Conservation (phyloP, 1,284 basidiomycete genomes). For the Sporisorium iseilematis-ciliati region DNA sequence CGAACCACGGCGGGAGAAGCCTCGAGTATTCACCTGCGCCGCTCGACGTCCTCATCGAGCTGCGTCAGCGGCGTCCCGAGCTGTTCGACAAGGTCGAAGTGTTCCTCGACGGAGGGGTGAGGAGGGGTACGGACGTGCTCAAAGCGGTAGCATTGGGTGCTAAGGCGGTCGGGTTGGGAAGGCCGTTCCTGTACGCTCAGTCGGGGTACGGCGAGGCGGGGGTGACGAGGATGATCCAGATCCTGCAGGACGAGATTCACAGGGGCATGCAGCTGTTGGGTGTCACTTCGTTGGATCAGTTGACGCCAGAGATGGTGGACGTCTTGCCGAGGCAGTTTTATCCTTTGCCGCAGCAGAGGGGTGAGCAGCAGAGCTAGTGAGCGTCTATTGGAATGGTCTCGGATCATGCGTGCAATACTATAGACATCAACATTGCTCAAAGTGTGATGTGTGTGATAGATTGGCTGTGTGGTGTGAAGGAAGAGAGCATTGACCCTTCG, state of each 20-base stretch:
- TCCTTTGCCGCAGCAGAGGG: constrained; percentile 16
- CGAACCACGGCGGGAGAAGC: constrained; percentile 72
- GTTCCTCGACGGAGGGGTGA: constrained; percentile 88
- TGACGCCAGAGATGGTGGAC: constrained; percentile 82
- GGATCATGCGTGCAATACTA: too few relatives aligned
- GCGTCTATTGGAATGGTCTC: too few relatives aligned
- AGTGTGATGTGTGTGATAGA: too few relatives aligned
- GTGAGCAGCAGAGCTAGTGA: constrained; percentile 5
- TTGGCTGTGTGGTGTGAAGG: too few relatives aligned
- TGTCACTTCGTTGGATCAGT: constrained; percentile 77
- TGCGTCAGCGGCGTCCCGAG: constrained; percentile 75
- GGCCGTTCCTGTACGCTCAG: constrained; percentile 90
- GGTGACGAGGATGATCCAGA: constrained; percentile 78
- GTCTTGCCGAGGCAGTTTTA: constrained; percentile 54
- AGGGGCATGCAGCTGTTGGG: constrained; percentile 84
- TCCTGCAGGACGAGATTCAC: constrained; percentile 84
- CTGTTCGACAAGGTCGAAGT: constrained; percentile 77
- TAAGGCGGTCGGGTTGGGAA: constrained; percentile 86
- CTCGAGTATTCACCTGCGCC: constrained; percentile 65
- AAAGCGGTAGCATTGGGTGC: constrained; percentile 88
- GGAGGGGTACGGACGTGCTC: constrained; percentile 79
- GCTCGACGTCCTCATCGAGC: constrained; percentile 73
- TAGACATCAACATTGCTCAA: too few relatives aligned
- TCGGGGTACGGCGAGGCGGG: constrained; percentile 88
- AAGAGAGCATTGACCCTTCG: too few relatives aligned